A percentile compares a stretch with the other conserved stretches of the same genome.
Evolutionary conservation across 768 basidiomycete genomes (phyloP).

Genomic region (Phlebiopsis flavidoalba): DNA sequence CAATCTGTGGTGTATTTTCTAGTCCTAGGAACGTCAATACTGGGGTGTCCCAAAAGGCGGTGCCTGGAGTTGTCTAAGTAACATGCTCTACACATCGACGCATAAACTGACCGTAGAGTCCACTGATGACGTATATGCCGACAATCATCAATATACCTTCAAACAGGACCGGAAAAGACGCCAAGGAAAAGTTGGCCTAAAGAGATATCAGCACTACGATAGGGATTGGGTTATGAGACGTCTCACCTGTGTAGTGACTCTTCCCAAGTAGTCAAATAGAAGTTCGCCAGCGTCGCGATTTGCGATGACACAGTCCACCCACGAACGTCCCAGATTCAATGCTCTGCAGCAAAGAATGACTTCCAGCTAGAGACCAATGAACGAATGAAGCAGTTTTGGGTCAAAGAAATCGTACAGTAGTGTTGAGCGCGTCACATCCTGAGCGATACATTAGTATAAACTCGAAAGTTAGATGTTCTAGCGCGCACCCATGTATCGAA

Average conservation of each 20-base stretch:
- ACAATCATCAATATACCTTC: slow-evolving; percentile 92
- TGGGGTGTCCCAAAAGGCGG: slow-evolving; percentile 75
- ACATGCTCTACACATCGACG: neutral
- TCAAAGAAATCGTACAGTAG: slow-evolving; percentile 53
- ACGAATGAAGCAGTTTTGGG: neutral
- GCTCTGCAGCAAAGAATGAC: slow-evolving; percentile 79
- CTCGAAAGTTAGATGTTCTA: neutral
- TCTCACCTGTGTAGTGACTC: slow-evolving; percentile 88
- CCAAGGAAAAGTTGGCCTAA: slow-evolving; percentile 86
- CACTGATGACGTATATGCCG: slow-evolving; percentile 71
- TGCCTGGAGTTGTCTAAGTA: slow-evolving; percentile 38
- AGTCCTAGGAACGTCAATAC: slow-evolving; percentile 56
- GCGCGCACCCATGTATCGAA: slow-evolving; percentile 88
- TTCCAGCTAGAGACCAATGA: slow-evolving; percentile 57
- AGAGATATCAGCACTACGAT: neutral
- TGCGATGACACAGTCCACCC: slow-evolving; percentile 97
- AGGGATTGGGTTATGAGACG: slow-evolving; percentile 7
- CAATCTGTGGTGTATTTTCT: slow-evolving; percentile 43
- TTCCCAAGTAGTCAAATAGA: slow-evolving; percentile 75
- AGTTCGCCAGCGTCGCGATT: slow-evolving; percentile 59
- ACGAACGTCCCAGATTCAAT: slow-evolving; percentile 86
- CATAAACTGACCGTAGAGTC: slow-evolving; percentile 54
- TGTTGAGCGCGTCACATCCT: slow-evolving; percentile 94
- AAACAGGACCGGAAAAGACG: slow-evolving; percentile 90
- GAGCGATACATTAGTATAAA: neutral